A percentile compares a stretch with the other conserved stretches of the same genome.
phyloP scores from a whole-genome alignment of 2,329 filamentous ascomycete genomes.

The Xylariaceae sp. region DNA sequence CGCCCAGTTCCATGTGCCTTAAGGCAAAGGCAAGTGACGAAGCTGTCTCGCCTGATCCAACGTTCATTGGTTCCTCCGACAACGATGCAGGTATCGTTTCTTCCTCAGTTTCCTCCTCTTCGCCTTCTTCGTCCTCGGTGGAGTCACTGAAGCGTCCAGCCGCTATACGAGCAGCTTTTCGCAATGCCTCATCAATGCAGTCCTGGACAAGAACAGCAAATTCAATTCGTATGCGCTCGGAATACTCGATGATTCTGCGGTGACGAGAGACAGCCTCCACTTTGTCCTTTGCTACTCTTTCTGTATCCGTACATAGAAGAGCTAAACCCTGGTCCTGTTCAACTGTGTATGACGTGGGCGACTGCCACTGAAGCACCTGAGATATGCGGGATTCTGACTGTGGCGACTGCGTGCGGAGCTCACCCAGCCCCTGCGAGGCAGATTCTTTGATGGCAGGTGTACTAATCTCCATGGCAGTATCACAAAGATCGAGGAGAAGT shows the following conservation, averaged over 20 bases:
- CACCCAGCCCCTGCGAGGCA: conserved; percentile 68
- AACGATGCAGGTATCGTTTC: conserved; percentile 47
- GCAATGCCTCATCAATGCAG: conserved; percentile 90
- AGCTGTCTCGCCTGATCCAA: conserved; percentile 63
- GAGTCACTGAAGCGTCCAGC: conserved; percentile 85
- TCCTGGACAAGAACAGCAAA: conserved; percentile 93
- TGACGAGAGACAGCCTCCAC: conserved; percentile 93
- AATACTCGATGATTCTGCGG: conserved; percentile 91
- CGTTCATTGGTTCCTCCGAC: conserved; percentile 59
- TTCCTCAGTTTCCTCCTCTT: conserved; percentile 54
- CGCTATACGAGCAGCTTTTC: conserved; percentile 86
- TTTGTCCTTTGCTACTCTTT: conserved; percentile 82
- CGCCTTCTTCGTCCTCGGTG: conserved; percentile 63
- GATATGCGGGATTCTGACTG: conserved; percentile 94
- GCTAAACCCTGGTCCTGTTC: conserved; percentile 93
- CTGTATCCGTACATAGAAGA: conserved; percentile 87
- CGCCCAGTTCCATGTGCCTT: conserved; percentile 49
- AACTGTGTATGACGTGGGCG: conserved; percentile 85
- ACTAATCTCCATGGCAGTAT: conserved; percentile 93
- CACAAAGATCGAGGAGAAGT: conserved; percentile 90
- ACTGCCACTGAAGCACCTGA: conserved; percentile 96
- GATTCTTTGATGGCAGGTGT: conserved; percentile 91
- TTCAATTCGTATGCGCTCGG: conserved; percentile 92
- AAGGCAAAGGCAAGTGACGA: conserved; percentile 64
- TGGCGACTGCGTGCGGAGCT: conserved; percentile 91